These are phyloP conservation scores for Leccinum broughii DNA, from an alignment of 768 basidiomycete species.

Conservation along the genomic window DNA sequence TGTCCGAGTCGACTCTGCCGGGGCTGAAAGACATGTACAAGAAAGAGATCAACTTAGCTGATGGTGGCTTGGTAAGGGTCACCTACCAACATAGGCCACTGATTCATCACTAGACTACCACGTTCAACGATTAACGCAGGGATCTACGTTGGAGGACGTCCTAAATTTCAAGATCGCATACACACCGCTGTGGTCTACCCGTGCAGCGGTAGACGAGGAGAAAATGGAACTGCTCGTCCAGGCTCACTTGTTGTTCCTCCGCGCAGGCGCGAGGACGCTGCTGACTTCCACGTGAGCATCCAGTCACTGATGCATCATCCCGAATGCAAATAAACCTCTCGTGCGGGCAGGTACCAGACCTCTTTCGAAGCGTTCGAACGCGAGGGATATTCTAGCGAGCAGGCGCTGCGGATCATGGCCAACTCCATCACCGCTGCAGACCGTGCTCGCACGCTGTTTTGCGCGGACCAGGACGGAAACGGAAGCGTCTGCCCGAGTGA, in stretches of 20 bases:
- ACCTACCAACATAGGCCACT: not conserved
- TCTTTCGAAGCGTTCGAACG: conserved; percentile 52
- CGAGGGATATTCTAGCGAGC: conserved; percentile 46
- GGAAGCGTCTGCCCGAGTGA: conserved; percentile 15
- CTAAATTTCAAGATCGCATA: conserved; percentile 48
- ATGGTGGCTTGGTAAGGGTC: conserved; percentile 36
- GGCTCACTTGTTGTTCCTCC: conserved; percentile 62
- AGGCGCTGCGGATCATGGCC: conserved; percentile 52
- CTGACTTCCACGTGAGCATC: conserved; percentile 62
- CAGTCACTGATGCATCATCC: too few relatives aligned
- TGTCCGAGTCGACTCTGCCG: not conserved
- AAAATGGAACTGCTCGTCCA: conserved; percentile 45
- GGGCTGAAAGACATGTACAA: too few relatives aligned
- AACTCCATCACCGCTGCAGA: conserved; percentile 52
- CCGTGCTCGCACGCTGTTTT: conserved; percentile 43
- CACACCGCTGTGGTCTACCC: conserved; percentile 72
- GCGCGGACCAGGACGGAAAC: conserved; percentile 23
- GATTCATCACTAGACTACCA: not conserved
- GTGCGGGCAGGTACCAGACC: conserved; percentile 59
- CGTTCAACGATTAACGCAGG: conserved; percentile 41
- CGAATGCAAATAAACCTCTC: not conserved
- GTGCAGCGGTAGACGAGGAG: conserved; percentile 54
- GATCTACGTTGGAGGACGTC: conserved; percentile 58
- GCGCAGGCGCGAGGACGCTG: conserved; percentile 65
- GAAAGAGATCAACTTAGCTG: conserved; percentile 13